Evolutionary conservation across 768 basidiomycete species (phyloP).

Genomic region (Gloeopeniophorella convolvens): DNA sequence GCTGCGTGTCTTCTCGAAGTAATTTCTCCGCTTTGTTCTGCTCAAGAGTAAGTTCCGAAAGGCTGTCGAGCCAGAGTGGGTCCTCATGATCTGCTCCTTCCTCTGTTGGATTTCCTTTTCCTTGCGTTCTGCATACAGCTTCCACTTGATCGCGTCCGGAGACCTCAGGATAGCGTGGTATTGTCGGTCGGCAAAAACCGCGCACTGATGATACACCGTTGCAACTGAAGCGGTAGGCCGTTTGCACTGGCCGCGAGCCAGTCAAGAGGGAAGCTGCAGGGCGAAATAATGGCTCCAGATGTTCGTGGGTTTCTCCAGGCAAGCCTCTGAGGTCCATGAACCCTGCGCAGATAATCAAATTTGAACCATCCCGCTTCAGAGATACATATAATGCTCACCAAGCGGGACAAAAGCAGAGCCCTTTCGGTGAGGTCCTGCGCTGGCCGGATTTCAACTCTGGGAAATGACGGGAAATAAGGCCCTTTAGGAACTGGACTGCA

Average conservation of each 20-base stretch:
- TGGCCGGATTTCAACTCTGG: conserved; percentile 8
- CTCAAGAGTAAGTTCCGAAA: conserved; percentile 31
- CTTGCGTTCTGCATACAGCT: conserved; percentile 69
- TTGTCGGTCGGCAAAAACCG: conserved; percentile 84
- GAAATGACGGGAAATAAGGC: conserved; percentile 28
- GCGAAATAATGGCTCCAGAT: conserved; percentile 62
- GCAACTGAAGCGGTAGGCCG: conserved; percentile 30
- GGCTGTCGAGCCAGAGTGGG: conserved; percentile 20
- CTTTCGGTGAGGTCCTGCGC: conserved; percentile 16
- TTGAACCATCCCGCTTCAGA: neutral
- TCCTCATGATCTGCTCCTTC: conserved; percentile 30
- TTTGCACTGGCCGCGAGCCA: conserved; percentile 9
- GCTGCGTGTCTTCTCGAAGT: conserved; percentile 48
- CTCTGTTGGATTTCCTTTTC: conserved; percentile 57
- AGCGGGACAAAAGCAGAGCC: conserved; percentile 49
- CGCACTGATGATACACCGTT: conserved; percentile 72
- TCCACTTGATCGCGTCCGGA: conserved; percentile 62
- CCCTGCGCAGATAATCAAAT: conserved; percentile 47
- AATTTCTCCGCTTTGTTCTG: conserved; percentile 40
- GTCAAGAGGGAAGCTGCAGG: conserved; percentile 41
- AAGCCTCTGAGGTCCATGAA: conserved; percentile 84
- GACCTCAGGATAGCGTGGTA: conserved; percentile 66
- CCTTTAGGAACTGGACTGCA: conserved; percentile 68
- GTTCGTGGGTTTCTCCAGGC: conserved; percentile 66
- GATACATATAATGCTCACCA: conserved; percentile 55